Conservation (phyloP, 352 stramenopile species). For the Phytophthora constricta region DNA sequence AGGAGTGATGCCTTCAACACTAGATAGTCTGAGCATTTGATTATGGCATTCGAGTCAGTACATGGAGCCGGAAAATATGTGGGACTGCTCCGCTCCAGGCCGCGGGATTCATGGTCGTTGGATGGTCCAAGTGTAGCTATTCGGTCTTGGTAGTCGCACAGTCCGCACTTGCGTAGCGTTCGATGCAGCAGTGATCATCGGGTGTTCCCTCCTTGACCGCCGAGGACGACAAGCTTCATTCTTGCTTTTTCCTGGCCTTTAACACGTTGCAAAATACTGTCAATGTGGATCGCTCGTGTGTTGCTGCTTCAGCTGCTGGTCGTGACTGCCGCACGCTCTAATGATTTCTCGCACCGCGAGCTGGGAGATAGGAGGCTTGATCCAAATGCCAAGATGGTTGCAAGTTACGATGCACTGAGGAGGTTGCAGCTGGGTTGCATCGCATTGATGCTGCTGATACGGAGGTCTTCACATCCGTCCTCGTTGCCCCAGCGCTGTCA, state of each 20-base stretch:
- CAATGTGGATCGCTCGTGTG: background rate
- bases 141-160: no score
- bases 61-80: no score
- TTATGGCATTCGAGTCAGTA: no score
- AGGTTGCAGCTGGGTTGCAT: constrained; percentile 7
- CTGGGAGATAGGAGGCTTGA: background rate
- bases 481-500: constrained; percentile 9
- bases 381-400: background rate
- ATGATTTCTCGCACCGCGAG: constrained; percentile 6
- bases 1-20: no score
- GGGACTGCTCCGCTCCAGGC: no score
- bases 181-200: background rate
- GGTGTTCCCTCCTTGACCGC: background rate
- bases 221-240: background rate
- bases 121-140: no score
- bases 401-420: constrained; percentile 16
- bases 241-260: background rate
- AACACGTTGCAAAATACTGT: background rate
- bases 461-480: constrained; percentile 12
- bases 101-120: no score
- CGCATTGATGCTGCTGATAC: constrained; percentile 3
- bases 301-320: no score
- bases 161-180: background rate
- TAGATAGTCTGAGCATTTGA: no score
- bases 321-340: no score